Evolutionary conservation across 768 basidiomycete species (phyloP), one percentile per base, ranked within the genome.

Genomic region (Pleurotus ostreatus): DNA sequence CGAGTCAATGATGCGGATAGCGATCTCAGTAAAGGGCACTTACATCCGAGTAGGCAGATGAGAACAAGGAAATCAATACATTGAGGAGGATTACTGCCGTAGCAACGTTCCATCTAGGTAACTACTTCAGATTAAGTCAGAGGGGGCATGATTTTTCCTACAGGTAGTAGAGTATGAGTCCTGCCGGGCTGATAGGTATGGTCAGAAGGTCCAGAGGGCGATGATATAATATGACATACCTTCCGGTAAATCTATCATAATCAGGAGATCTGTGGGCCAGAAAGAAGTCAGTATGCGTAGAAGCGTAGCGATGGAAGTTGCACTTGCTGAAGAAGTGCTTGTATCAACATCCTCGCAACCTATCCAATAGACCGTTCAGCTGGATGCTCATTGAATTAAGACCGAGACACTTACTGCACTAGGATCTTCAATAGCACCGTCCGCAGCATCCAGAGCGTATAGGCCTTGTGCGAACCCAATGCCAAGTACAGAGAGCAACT

Each of bases 31-130:
- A 18, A 16, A 12, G 48, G 39, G 11, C 23, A 72, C 80, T 68
- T 55, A 91, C 92, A 63, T 94, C 94, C 9, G 86, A 83, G 64
- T 96, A 96, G 0, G 94, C 93, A 49, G 93, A 92, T 15, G 94
- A 86, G 68, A 97, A 97, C 62, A 98, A 73, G n/a, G 94, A 97
- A 62, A 98, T 94, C 65, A 98, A 78, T 65, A 98, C 85, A 66
- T 98, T 98, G 67, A 97, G 81, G 49, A 97, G 78, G 54, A 98
- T 82, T 49, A 97, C 80, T 15, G 84, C 88, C 2, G 91, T 88
- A 18, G 85, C 80, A 54, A 92, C 80, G 70, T 87, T 93, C 93
- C 92, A 95, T 44, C 87, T 88, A 59, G 16, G 12, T 25, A 45
- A 15, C 9, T 34, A 34, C 2, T 34, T 34, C 3, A 38, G 44